phyloP scores from a whole-genome alignment of 2,329 filamentous ascomycete species.

The Colletotrichum scovillei region DNA sequence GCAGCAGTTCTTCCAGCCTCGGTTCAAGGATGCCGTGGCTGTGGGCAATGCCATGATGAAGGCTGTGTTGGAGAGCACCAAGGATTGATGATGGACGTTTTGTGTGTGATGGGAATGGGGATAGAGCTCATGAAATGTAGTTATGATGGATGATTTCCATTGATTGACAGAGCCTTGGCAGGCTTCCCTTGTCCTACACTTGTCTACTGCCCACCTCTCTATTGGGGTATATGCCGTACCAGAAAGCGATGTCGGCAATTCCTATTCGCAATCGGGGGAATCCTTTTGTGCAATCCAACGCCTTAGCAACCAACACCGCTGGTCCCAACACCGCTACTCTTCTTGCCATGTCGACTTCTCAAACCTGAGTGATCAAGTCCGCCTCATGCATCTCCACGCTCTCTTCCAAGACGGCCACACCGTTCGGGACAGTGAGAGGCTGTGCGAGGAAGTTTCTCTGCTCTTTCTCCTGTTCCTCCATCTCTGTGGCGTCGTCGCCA shows the following conservation, averaged over 20 bases:
- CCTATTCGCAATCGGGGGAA: slow-evolving; percentile 1
- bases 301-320: neutral
- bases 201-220: neutral
- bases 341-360: neutral
- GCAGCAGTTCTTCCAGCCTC: slow-evolving; percentile 89
- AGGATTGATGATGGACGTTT: slow-evolving; percentile 33
- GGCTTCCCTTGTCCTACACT: neutral
- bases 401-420: slow-evolving; percentile 68
- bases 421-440: slow-evolving; percentile 59
- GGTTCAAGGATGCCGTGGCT: slow-evolving; percentile 87
- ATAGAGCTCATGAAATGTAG: neutral
- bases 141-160: neutral
- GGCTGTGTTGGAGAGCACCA: slow-evolving; percentile 87
- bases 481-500: slow-evolving; percentile 19
- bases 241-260: neutral
- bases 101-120: neutral
- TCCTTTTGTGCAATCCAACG: slow-evolving; percentile 21
- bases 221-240: neutral
- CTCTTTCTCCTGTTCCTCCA: slow-evolving; percentile 46
- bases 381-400: slow-evolving; percentile 59
- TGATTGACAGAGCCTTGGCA: neutral
- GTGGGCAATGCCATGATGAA: slow-evolving; percentile 98
- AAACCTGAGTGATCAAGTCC: slow-evolving; percentile 53
- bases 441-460: slow-evolving; percentile 50
- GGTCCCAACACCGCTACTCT: neutral